Evolutionary conservation across 1,139 yeast genomes (phyloP), one percentile per base, ranked within the genome.

Genomic region (Saccharomyces pastorianus): DNA sequence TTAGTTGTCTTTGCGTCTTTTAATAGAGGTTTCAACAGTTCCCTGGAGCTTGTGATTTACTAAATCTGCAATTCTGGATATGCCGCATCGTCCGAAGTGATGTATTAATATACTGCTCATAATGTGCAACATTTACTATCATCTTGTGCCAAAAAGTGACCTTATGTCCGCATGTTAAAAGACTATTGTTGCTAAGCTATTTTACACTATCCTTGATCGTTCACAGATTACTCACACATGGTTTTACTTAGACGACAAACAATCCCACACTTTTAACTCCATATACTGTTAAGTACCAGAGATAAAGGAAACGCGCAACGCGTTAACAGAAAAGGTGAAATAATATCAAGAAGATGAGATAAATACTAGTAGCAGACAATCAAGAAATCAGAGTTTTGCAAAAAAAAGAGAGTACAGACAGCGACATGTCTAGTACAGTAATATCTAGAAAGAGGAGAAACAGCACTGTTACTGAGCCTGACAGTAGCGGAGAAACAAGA

Each of bases 1-100:
- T 38, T 20, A 4, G 25, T 11, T 38, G 25, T 57, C 25, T 55
- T 56, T 31, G 48, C 55, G 31, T 44, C 52, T 13, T 52, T 50
- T 17, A 20, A 6, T 20, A 13, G 25, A 14, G 44, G 20, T 25
- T 38, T 38, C 44, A 38, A 38, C 44, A 20, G 44, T 20, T 38
- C 25, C 13, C 20, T 38, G 44, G 20, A 38, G 44, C 25, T 38
- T 38, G 11, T 38, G 44, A 38, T 38, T 38, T 38, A 38, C 44
- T 38, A 38, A 38, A 38, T 38, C 44, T 38, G 44, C 20, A 38
- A 20, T 38, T 20, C 11, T 25, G 23, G 44, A 38, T 11, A 38
- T 38, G 44, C 44, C 44, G 44, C 44, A 38, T 38, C 44, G 44
- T 38, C 13, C 7, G 5, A 13, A 20, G 44, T 38, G 44, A 38